Percentiles rank a stretch among this genome's conserved stretches.
Evolutionary conservation across 2,329 filamentous ascomycete species (phyloP).

Genomic region (Colletotrichum coccodes): DNA sequence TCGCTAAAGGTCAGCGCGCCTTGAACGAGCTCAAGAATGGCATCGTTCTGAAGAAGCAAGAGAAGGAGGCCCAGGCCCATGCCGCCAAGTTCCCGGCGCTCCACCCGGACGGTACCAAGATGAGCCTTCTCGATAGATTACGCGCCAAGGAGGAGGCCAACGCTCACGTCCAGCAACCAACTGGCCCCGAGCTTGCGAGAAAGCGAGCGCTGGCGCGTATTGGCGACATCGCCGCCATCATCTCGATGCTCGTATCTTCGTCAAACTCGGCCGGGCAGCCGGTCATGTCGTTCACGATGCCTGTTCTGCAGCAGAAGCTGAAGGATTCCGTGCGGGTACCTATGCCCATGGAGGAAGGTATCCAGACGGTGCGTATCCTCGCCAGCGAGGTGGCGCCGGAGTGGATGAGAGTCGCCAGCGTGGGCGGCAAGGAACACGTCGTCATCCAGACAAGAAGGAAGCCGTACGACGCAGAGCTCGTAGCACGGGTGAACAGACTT

Average conservation of each 20-base stretch:
- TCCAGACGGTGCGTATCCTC: conserved; percentile 60
- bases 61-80: conserved; percentile 51
- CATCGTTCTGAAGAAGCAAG: conserved; percentile 63
- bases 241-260: conserved; percentile 70
- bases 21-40: conserved; percentile 75
- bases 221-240: conserved; percentile 73
- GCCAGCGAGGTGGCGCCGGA: conserved; percentile 65
- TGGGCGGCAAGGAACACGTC: conserved; percentile 66
- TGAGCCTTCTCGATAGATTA: conserved; percentile 80
- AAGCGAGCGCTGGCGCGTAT: conserved; percentile 74
- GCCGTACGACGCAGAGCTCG: conserved; percentile 40
- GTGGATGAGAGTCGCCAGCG: conserved; percentile 63
- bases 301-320: conserved; percentile 70
- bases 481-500: conserved; percentile 25
- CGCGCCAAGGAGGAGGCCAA: conserved; percentile 74
- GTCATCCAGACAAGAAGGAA: conserved; percentile 60
- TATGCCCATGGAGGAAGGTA: conserved; percentile 63
- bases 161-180: conserved; percentile 50
- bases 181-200: conserved; percentile 66
- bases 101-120: conserved; percentile 61
- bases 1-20: conserved; percentile 74
- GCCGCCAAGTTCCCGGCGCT: conserved; percentile 39
- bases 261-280: conserved; percentile 61
- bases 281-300: conserved; percentile 73
- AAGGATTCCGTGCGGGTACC: conserved; percentile 72